Evolutionary conservation across 106 monocot species (phyloP).

Genomic region (Posidonia australis): DNA sequence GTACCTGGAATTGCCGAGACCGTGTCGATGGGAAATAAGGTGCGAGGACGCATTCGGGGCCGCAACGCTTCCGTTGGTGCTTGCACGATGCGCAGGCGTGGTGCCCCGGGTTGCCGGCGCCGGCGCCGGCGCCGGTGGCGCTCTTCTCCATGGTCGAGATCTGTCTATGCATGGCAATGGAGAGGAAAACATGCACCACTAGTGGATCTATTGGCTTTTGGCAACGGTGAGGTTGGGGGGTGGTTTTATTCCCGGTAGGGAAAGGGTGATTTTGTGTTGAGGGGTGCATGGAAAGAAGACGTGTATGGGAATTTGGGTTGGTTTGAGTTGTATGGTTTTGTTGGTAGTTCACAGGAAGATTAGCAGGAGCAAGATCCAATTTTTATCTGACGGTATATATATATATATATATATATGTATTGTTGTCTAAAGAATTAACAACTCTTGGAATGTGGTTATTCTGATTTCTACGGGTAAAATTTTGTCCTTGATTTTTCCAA

Average conservation of each 20-base stretch:
- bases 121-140: not conserved
- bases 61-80: slow-evolving; percentile 11
- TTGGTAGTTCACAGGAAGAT: slow-evolving; percentile 14
- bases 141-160: not conserved
- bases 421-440: not conserved
- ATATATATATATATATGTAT: not conserved
- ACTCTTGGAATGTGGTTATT: not conserved
- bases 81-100: slow-evolving; percentile 12
- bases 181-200: not conserved
- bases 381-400: not conserved
- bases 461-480: too few species aligned
- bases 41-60: slow-evolving; percentile 5
- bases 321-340: slow-evolving; percentile 2
- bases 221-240: not conserved
- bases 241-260: too few species aligned
- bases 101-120: not conserved
- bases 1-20: slow-evolving; percentile 4
- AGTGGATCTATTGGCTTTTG: too few species aligned
- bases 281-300: slow-evolving; percentile 13
- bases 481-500: too few species aligned
- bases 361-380: not conserved
- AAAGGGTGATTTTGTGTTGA: too few species aligned
- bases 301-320: not conserved
- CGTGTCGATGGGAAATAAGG: slow-evolving; percentile 5
- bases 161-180: not conserved